These are phyloP conservation scores for Biscogniauxia mediterranea DNA, from an alignment of 2,329 filamentous ascomycete genomes.

Conservation along the genomic window DNA sequence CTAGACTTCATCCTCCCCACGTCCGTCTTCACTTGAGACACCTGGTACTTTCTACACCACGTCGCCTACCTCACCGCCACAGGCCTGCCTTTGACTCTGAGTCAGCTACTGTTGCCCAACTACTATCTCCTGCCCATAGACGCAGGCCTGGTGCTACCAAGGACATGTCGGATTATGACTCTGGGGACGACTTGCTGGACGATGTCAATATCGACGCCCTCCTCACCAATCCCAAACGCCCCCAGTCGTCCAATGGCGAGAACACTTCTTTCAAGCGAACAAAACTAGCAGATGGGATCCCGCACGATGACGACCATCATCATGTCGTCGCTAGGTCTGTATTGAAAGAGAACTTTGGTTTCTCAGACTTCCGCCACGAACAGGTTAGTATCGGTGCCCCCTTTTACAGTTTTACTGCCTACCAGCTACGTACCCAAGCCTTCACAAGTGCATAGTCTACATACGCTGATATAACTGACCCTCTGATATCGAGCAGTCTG, in stretches of 20 bases:
- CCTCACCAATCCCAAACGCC: constrained; percentile 14
- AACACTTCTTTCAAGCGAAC: constrained; percentile 12
- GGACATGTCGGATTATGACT: constrained; percentile 34
- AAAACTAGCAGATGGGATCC: not conserved
- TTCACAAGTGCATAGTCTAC: not conserved
- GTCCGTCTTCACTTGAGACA: too few relatives aligned
- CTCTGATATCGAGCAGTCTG: constrained; percentile 22
- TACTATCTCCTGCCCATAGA: not conserved
- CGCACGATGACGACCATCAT: not conserved
- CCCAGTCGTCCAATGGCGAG: not conserved
- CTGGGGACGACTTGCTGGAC: constrained; percentile 35
- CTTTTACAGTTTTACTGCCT: not conserved
- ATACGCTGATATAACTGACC: constrained; percentile 1
- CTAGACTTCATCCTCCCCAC: too few relatives aligned
- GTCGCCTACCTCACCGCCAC: too few relatives aligned
- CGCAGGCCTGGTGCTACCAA: not conserved
- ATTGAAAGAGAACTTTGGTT: constrained; percentile 39
- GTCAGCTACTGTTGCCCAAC: too few relatives aligned
- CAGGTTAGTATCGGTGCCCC: constrained; percentile 27
- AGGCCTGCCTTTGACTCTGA: too few relatives aligned
- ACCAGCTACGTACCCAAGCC: too few relatives aligned
- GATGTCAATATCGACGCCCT: constrained; percentile 24
- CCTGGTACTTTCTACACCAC: too few relatives aligned
- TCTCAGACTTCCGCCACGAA: constrained; percentile 42
- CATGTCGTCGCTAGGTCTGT: constrained; percentile 24